Conservation (phyloP, 2,329 filamentous ascomycete genomes). For the Emmonsia crescens region DNA sequence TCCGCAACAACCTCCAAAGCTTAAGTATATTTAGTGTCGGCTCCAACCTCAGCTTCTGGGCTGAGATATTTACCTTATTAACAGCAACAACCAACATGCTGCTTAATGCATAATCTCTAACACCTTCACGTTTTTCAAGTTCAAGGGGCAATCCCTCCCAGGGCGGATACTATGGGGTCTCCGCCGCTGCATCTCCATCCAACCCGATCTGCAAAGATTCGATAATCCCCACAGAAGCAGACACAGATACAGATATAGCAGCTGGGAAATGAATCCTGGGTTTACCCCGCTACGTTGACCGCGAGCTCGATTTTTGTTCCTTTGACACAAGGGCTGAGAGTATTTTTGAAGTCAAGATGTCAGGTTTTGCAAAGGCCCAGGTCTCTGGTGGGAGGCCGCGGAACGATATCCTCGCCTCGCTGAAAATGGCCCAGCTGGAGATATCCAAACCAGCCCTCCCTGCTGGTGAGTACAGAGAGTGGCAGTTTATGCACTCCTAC, state of each 20-base stretch:
- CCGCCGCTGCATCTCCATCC: background rate
- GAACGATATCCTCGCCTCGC: conserved; percentile 56
- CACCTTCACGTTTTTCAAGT: background rate
- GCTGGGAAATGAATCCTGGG: background rate
- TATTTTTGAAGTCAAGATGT: background rate
- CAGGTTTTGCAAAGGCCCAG: conserved; percentile 16
- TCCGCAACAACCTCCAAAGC: background rate
- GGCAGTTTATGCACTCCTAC: background rate
- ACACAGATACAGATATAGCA: background rate
- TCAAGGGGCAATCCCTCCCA: background rate
- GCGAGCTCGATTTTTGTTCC: background rate
- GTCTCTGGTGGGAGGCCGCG: conserved; percentile 25
- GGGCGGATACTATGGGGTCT: background rate
- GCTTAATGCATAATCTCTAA: background rate
- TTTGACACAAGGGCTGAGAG: background rate
- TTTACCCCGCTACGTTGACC: background rate
- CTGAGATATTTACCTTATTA: no score
- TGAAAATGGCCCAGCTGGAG: conserved; percentile 72
- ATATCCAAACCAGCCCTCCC: conserved; percentile 69
- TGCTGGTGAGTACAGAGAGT: conserved; percentile 49
- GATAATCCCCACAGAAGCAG: background rate
- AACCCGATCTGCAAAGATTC: background rate
- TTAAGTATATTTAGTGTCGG: no score
- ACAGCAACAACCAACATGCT: no score
- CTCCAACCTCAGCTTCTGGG: no score